A percentile compares a stretch with the other conserved stretches of the same genome.
Evolutionary conservation across 768 basidiomycete species (phyloP).

Genomic region (Leccinum variicolor): DNA sequence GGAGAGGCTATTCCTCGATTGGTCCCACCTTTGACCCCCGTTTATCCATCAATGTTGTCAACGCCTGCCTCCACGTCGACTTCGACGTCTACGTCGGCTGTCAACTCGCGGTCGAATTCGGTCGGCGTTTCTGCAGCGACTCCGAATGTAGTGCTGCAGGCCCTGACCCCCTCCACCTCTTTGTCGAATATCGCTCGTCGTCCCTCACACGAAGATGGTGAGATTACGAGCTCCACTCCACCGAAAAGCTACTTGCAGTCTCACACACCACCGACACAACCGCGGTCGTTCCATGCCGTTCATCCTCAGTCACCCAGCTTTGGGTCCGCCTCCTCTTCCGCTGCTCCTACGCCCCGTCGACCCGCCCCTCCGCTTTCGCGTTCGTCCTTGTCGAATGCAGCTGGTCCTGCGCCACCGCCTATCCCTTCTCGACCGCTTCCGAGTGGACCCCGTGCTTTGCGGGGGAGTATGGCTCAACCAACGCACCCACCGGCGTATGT

Average conservation of each 20-base stretch:
- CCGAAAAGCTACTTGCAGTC: conserved; percentile 36
- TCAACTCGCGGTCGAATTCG: conserved; percentile 27
- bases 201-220: conserved; percentile 50
- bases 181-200: conserved; percentile 20
- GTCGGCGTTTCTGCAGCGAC: conserved; percentile 14
- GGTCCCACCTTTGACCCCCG: conserved; percentile 1
- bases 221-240: conserved; percentile 41
- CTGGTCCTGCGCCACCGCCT: conserved; percentile 19
- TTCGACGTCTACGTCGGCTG: conserved; percentile 20
- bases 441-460: conserved; percentile 39
- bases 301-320: conserved; percentile 25
- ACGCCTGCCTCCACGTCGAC: conserved; percentile 18
- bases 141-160: neutral
- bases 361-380: conserved; percentile 31
- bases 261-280: conserved; percentile 46
- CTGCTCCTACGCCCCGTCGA: conserved; percentile 26
- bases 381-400: conserved; percentile 25
- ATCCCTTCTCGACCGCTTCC: conserved; percentile 33
- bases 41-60: conserved; percentile 5
- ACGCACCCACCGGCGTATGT: conserved; percentile 18
- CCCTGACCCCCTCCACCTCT: neutral
- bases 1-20: neutral
- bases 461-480: conserved; percentile 25
- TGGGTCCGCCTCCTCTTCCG: conserved; percentile 22
- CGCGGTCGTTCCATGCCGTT: conserved; percentile 40